Evolutionary conservation across 2,329 filamentous ascomycete genomes (phyloP), one percentile per base, ranked within the genome.

Genomic region (Diaporthe aspalathi): DNA sequence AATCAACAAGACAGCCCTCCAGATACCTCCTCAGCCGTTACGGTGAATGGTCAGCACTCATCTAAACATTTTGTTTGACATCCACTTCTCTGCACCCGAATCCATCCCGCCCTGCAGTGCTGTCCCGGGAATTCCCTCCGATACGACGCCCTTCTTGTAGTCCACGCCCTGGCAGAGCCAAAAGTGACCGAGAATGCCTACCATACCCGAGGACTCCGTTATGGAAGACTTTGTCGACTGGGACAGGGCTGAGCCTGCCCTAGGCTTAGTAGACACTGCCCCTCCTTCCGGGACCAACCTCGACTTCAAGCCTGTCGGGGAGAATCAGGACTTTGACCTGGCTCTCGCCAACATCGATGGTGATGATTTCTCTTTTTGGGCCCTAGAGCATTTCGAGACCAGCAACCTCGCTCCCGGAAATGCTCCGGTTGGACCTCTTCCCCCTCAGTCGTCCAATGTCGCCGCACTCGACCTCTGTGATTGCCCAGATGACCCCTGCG

Each of bases 191-290:
- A 53, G n/a, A 32, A 75, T 75, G 74, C 74, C 74, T 32, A 52
- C 63, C 47, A 72, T 74, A 27, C 74, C 73, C 66, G 74, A 76
- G 60, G 68, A 73, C 52, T 38, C 69, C 24, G 70, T 49, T 20
- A 82, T 87, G 83, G 89, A 91, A 69, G 87, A 91, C 73, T 90
- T 92, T 77, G 87, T 93, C 79, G 84, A 90, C 77, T 91, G 89
- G 88, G 87, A 90, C 75, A 80, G 85, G 71, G 83, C 84, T 63
- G 85, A 81, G 56, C 81, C 83, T 52, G 78, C 79, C 50, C 45
- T 56, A 5, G 62, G 68, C 5, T 32, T 60, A 14, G 63, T 32
- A 11, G 66, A 80, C 72, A 74, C 81, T 40, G 73, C 78, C 43
- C 74, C 78, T 62, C 77, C 81, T 49, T 79, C 81, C 73, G 80